Evolutionary conservation across 2,329 filamentous ascomycete species (phyloP).

Genomic region (Pseudogymnoascus sp.): DNA sequence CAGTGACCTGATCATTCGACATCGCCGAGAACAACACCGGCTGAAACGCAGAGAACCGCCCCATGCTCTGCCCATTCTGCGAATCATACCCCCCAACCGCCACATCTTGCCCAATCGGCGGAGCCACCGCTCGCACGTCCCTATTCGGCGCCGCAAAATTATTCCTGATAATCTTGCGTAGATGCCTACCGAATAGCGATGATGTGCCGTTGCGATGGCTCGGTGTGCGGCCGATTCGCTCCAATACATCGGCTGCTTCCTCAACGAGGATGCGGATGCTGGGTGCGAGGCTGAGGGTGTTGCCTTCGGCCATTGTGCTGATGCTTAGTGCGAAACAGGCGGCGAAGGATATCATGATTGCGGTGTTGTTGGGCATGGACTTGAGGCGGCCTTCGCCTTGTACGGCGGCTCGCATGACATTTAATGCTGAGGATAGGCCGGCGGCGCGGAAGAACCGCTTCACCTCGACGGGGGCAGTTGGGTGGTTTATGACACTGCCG

Average conservation of each 20-base stretch:
- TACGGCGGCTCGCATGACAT: constrained; percentile 66
- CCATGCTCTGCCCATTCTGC: constrained; percentile 14
- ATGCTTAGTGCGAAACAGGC: constrained; percentile 62
- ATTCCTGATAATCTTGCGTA: constrained; percentile 36
- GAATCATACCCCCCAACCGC: constrained; percentile 13
- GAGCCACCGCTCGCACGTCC: constrained; percentile 2
- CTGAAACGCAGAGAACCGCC: constrained; percentile 27
- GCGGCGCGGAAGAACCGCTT: constrained; percentile 67
- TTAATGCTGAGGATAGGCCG: constrained; percentile 64
- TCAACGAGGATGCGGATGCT: constrained; percentile 59
- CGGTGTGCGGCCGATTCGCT: constrained; percentile 60
- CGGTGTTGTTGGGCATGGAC: constrained; percentile 72
- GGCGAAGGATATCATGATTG: constrained; percentile 72
- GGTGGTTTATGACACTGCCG: constrained; percentile 66
- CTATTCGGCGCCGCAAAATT: constrained; percentile 14
- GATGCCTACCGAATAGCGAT: constrained; percentile 48
- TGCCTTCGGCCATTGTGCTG: constrained; percentile 50
- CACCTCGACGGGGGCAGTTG: constrained; percentile 61
- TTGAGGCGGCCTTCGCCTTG: constrained; percentile 63
- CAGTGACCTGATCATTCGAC: constrained; percentile 62
- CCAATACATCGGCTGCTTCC: constrained; percentile 61
- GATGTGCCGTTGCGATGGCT: constrained; percentile 61
- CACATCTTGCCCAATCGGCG: constrained; percentile 11
- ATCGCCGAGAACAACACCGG: constrained; percentile 59
- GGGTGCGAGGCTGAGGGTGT: constrained; percentile 49